Evolutionary conservation across 2,329 filamentous ascomycete species (phyloP).

Genomic region (Chlorencoelia australis): DNA sequence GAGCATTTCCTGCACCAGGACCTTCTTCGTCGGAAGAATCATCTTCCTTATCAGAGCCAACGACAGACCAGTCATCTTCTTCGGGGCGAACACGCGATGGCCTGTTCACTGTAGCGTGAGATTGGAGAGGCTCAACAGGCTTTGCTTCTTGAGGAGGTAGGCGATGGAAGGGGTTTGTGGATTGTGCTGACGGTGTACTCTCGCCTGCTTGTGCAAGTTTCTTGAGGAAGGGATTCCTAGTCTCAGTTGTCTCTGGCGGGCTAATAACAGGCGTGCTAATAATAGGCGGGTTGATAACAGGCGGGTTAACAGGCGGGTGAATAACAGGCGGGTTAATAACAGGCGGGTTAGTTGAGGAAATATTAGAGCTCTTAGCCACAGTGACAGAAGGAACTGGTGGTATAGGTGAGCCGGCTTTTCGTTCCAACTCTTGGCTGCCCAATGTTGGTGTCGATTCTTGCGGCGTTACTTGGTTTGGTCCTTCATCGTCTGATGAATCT

Average conservation of each 20-base stretch:
- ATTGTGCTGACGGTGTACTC: constrained; percentile 40
- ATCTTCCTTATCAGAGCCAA: constrained; percentile 66
- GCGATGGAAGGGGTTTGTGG: constrained; percentile 95
- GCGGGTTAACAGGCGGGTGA: constrained; percentile 17
- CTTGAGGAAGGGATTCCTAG: constrained; percentile 90
- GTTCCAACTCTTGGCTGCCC: constrained; percentile 44
- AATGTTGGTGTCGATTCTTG: constrained; percentile 49
- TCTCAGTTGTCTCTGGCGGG: constrained; percentile 58
- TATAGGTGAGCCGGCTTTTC: constrained; percentile 40
- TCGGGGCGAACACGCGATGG: constrained; percentile 48
- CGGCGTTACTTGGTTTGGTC: constrained; percentile 57
- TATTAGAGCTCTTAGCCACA: constrained; percentile 34
- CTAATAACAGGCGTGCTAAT: constrained; percentile 29
- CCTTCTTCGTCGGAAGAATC: constrained; percentile 68
- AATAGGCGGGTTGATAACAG: constrained; percentile 7
- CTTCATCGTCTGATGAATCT: constrained; percentile 72
- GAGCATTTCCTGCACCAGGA: constrained; percentile 72
- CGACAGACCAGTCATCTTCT: constrained; percentile 74
- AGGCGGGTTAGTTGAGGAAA: constrained; percentile 36
- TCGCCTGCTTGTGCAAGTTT: constrained; percentile 62
- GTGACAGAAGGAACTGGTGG: constrained; percentile 35
- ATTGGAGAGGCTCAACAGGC: constrained; percentile 31
- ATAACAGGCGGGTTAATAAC: constrained; percentile 5
- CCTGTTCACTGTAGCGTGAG: constrained; percentile 32
- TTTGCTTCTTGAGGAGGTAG: constrained; percentile 54